A percentile compares a stretch with the other conserved stretches of the same genome.
phyloP scores from a whole-genome alignment of 306 rosid species.

The Erythrophleum fordii region DNA sequence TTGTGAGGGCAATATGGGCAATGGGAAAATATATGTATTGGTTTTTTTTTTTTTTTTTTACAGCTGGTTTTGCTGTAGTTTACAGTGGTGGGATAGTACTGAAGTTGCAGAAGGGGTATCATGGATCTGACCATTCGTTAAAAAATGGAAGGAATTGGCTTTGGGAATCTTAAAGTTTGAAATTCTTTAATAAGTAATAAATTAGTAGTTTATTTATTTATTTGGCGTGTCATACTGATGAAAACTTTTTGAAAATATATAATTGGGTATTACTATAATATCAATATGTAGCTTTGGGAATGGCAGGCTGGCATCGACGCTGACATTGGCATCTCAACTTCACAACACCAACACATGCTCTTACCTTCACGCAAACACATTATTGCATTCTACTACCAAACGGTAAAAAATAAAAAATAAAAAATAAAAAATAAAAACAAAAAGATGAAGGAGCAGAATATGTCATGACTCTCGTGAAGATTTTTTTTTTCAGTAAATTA shows the following conservation, averaged over 20 bases:
- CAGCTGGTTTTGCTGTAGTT: constrained; percentile 29
- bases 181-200: not conserved
- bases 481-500: too few species aligned
- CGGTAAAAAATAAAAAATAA: too few species aligned
- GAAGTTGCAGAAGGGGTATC: constrained; percentile 6
- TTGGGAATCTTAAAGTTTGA: constrained; percentile 32
- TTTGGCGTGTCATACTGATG: not conserved
- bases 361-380: constrained; percentile 10
- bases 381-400: constrained; percentile 6
- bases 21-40: not conserved
- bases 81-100: not conserved
- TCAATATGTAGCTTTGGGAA: not conserved
- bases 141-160: constrained; percentile 8
- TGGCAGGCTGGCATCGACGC: constrained; percentile 33
- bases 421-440: too few species aligned
- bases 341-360: constrained; percentile 27
- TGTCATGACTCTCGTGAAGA: too few species aligned
- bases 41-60: not conserved
- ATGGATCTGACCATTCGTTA: constrained; percentile 36
- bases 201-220: not conserved
- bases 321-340: constrained; percentile 37
- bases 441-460: too few species aligned
- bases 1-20: constrained; percentile 16
- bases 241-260: not conserved
- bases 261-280: not conserved